These are phyloP conservation scores for Erythrobasidium yunnanense DNA, from an alignment of 768 basidiomycete genomes.

Conservation along the genomic window DNA sequence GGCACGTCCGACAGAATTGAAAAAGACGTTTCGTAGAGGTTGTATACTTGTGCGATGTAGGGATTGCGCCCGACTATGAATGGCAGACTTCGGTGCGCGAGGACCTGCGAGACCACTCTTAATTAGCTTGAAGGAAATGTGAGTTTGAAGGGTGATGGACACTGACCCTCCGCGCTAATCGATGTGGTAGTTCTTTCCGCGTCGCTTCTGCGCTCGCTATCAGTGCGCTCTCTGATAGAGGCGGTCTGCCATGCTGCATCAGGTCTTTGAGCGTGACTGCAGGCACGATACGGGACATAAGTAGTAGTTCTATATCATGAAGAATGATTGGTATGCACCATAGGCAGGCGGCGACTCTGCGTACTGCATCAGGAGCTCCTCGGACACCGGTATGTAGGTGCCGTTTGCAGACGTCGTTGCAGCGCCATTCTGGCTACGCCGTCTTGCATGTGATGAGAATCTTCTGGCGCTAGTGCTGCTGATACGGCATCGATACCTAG, in stretches of 20 bases:
- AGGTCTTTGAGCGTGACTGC: constrained; percentile 31
- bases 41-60: constrained; percentile 32
- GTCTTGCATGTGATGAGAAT: no score
- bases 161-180: constrained; percentile 32
- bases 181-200: constrained; percentile 28
- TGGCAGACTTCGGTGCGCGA: constrained; percentile 31
- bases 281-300: neutral
- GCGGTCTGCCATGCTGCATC: constrained; percentile 27
- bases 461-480: no score
- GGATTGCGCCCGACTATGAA: constrained; percentile 36
- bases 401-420: no score
- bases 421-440: no score
- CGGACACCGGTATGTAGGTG: neutral
- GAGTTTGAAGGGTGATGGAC: neutral
- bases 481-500: no score
- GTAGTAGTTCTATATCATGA: neutral
- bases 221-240: constrained; percentile 29
- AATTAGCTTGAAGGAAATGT: neutral
- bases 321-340: neutral
- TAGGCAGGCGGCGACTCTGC: constrained; percentile 16
- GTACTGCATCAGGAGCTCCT: neutral
- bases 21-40: constrained; percentile 35
- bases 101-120: neutral
- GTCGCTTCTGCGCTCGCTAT: constrained; percentile 34
- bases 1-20: constrained; percentile 30